Evolutionary conservation across 148 eudicot species (phyloP).

Genomic region (Fagopyrum homotropicum): DNA sequence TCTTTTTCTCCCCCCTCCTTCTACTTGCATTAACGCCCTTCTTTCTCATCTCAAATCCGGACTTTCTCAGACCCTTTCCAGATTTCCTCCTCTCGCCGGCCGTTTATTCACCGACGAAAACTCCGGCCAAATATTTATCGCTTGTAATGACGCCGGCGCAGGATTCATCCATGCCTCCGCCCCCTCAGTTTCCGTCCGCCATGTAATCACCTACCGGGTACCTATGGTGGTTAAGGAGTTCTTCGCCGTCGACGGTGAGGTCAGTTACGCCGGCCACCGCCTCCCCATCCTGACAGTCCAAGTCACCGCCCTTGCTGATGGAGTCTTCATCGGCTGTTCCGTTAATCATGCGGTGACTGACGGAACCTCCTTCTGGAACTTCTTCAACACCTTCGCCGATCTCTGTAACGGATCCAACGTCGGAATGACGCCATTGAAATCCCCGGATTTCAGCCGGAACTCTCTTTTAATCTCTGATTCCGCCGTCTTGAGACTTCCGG

Average conservation of each 20-base stretch:
- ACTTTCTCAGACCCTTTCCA: constrained; percentile 30
- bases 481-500: constrained; percentile 34
- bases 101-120: constrained; percentile 23
- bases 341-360: constrained; percentile 56
- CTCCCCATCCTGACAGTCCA: constrained; percentile 40
- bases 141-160: constrained; percentile 31
- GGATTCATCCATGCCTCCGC: constrained; percentile 53
- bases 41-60: constrained; percentile 15
- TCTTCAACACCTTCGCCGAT: constrained; percentile 55
- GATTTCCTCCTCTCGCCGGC: constrained; percentile 45
- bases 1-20: constrained; percentile 20
- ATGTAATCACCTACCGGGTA: constrained; percentile 36
- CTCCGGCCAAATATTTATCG: constrained; percentile 24
- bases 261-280: constrained; percentile 68
- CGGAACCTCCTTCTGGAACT: constrained; percentile 67
- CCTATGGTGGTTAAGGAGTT: constrained; percentile 40
- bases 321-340: constrained; percentile 44
- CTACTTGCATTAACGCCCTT: constrained; percentile 11
- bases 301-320: constrained; percentile 43
- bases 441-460: constrained; percentile 36
- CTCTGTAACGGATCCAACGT: constrained; percentile 21
- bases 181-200: constrained; percentile 19
- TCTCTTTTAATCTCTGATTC: constrained; percentile 33
- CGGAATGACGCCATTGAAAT: constrained; percentile 5
- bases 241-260: constrained; percentile 41